Conservation (phyloP, 805 yeast species). For the Dipodascus geniculatus region DNA sequence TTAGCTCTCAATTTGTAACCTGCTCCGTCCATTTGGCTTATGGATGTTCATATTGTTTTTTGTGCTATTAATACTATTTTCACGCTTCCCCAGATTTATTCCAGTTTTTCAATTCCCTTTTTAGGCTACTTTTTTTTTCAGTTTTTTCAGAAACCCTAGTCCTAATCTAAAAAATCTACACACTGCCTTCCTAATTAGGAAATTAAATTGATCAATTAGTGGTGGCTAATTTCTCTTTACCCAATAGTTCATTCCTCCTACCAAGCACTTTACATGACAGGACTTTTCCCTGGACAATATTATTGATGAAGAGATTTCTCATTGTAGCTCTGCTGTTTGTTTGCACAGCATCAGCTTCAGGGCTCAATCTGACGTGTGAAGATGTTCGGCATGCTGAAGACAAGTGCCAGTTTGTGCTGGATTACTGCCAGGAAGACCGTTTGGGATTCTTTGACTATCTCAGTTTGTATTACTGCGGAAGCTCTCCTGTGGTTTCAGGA, state of each 20-base stretch:
- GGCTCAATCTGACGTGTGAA: conserved; percentile 2
- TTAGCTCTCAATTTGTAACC: too few species aligned
- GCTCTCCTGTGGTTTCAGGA: conserved; percentile 6
- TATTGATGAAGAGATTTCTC: not conserved
- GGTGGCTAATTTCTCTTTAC: not conserved
- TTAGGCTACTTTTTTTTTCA: too few species aligned
- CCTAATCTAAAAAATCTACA: not conserved
- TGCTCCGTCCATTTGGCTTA: too few species aligned
- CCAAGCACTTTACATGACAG: not conserved
- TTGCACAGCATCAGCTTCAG: not conserved
- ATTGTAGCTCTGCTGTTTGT: not conserved
- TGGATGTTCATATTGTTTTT: too few species aligned
- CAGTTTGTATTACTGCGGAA: conserved; percentile 19
- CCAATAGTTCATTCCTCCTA: not conserved
- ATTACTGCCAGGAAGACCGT: conserved; percentile 25
- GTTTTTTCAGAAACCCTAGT: not conserved
- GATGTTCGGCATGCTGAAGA: conserved; percentile 14
- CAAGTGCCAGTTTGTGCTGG: conserved; percentile 29
- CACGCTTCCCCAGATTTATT: too few species aligned
- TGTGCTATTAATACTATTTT: too few species aligned
- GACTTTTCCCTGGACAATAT: not conserved
- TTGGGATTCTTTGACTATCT: conserved; percentile 32
- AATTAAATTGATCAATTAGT: not conserved
- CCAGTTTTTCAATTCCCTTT: too few species aligned
- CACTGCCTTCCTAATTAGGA: not conserved